These are phyloP conservation scores for Entophlyctis helioformis DNA, from an alignment of 192 early-diverging fungal genomes.

Conservation along the genomic window DNA sequence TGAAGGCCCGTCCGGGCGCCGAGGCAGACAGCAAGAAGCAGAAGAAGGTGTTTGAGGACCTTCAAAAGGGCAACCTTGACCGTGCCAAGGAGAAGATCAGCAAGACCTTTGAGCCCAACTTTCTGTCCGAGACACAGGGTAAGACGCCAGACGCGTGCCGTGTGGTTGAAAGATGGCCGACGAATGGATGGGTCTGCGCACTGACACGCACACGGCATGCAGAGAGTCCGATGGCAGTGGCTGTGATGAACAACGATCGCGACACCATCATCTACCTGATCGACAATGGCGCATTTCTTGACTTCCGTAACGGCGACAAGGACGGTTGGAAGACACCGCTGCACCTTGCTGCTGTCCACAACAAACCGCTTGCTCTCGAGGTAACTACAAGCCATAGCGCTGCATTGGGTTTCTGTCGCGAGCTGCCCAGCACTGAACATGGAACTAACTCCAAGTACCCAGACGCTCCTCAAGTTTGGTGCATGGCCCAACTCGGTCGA, in stretches of 20 bases:
- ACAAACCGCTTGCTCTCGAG: constrained; percentile 26
- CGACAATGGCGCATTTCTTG: constrained; percentile 33
- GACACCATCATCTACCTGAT: constrained; percentile 23
- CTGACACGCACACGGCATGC: too few species aligned
- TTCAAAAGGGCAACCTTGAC: constrained; percentile 31
- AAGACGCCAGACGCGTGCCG: too few species aligned
- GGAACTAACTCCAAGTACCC: background rate
- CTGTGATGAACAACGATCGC: constrained; percentile 31
- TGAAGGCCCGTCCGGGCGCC: too few species aligned
- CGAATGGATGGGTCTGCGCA: too few species aligned
- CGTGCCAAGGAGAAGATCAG: constrained; percentile 23
- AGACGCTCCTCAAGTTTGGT: constrained; percentile 27
- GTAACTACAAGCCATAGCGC: too few species aligned
- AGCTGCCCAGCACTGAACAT: too few species aligned
- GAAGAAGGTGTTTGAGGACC: constrained; percentile 36
- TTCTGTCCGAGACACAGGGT: constrained; percentile 32
- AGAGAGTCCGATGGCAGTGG: too few species aligned
- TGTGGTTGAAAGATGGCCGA: too few species aligned
- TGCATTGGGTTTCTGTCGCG: too few species aligned
- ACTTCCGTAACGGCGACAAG: constrained; percentile 27
- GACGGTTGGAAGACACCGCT: constrained; percentile 34
- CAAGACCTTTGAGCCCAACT: constrained; percentile 34
- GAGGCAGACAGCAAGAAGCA: constrained; percentile 39
- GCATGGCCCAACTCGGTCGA: constrained; percentile 36
- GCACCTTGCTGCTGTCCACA: constrained; percentile 33